Evolutionary conservation across 2,329 filamentous ascomycete genomes (phyloP).

Genomic region (Pezicula carpinea): DNA sequence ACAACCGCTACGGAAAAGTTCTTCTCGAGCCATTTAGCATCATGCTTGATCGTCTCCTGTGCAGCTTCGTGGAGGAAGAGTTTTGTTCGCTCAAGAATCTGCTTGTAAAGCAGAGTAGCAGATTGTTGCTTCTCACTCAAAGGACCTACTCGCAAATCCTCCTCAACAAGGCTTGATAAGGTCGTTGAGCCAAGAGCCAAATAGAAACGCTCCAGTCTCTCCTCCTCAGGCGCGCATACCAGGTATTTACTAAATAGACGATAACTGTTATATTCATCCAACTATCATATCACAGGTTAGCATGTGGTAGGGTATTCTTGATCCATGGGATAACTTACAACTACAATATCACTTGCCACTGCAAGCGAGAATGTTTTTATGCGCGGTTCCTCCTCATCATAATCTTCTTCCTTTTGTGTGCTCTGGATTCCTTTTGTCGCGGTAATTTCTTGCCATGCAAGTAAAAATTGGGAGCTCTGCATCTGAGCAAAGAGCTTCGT

Average conservation of each 20-base stretch:
- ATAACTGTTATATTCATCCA: slow-evolving; percentile 87
- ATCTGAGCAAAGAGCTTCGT: slow-evolving; percentile 73
- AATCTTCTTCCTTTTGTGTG: slow-evolving; percentile 31
- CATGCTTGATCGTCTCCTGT: slow-evolving; percentile 75
- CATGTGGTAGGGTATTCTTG: background rate
- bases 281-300: slow-evolving; percentile 11
- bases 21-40: slow-evolving; percentile 85
- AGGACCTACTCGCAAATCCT: slow-evolving; percentile 62
- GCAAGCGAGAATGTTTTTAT: slow-evolving; percentile 63
- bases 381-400: slow-evolving; percentile 37
- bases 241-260: slow-evolving; percentile 81
- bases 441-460: slow-evolving; percentile 73
- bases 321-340: slow-evolving; percentile 33
- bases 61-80: slow-evolving; percentile 78
- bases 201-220: slow-evolving; percentile 81
- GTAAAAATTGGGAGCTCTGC: slow-evolving; percentile 69
- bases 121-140: slow-evolving; percentile 60
- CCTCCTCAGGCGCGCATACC: slow-evolving; percentile 86
- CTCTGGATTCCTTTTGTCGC: slow-evolving; percentile 17
- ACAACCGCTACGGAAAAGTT: slow-evolving; percentile 76
- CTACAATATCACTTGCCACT: slow-evolving; percentile 65
- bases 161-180: slow-evolving; percentile 73
- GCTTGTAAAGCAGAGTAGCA: slow-evolving; percentile 68
- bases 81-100: slow-evolving; percentile 82
- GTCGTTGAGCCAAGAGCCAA: slow-evolving; percentile 70